Evolutionary conservation across 106 monocot species (phyloP), one percentile per base, ranked within the genome.

Genomic region (Narthecium ossifragum): DNA sequence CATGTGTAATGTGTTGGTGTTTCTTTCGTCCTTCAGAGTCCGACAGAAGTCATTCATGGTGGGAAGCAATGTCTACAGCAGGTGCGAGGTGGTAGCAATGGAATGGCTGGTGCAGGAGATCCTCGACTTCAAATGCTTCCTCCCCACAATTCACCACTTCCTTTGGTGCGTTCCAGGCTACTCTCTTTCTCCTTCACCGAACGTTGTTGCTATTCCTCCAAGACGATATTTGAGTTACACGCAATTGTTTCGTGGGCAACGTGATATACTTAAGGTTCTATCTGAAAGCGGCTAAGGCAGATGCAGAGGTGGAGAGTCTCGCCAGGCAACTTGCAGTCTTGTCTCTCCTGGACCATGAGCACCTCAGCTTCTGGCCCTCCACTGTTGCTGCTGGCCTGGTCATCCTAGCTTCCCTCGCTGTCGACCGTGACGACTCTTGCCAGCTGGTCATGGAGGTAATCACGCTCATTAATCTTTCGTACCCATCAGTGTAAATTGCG

Each of bases 101-200:
- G 96, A 98, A 46, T 98, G 96, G 96, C 69, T 90, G 32, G 71
- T 98, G 27, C 75, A 78, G 49, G 87, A 98, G 54, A 73, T 98
- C 69, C 75, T 98, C 51, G 59, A 65, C 24, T 98, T 87, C 69
- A 70, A 87, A 40, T 98, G 90, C 55, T 71, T 81, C 63, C 54
- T 72, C 38, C 90, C 90, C 5, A 98, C 90, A 5, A 77, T 48
- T 30, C 86, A 81, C 68, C 71, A 84, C 70, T 98, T 98, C 76
- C 52, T 98, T 61, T 91, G 90, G 96, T 96, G 60, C 12, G 13
- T 48, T 38, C 13, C 22, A 21, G 31, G 30, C 23, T 10, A 18
- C 56, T 39, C 29, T 36, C 2, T 21, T 11, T 57, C 29, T 34
- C 27, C 26, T 27, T 50, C 24, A 12, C n/a, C 3, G n/a, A n/a